Percentiles rank a stretch among this genome's conserved stretches.
Evolutionary conservation across 257 asterid species (phyloP).

Genomic region (Primulina tabacum): DNA sequence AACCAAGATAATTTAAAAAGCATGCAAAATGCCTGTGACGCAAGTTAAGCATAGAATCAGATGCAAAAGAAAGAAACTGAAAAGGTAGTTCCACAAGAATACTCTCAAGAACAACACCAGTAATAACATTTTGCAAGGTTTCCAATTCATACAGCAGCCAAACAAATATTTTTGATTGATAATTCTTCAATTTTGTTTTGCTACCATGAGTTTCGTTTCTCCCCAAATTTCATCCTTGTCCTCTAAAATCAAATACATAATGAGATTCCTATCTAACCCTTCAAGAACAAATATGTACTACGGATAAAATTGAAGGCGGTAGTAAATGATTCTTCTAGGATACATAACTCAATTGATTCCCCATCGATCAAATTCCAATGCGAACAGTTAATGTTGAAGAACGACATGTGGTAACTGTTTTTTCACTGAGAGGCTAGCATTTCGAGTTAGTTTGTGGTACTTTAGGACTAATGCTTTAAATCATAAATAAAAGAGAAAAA

Average conservation of each 20-base stretch:
- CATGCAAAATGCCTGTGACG: not conserved
- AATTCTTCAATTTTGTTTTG: not conserved
- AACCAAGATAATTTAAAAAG: not conserved
- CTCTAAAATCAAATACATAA: not conserved
- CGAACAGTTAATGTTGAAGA: not conserved
- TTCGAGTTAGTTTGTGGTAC: not conserved
- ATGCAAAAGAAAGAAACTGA: not conserved
- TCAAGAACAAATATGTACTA: not conserved
- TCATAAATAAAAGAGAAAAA: conserved; percentile 6
- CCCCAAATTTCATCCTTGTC: not conserved
- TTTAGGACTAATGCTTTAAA: not conserved
- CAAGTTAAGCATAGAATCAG: not conserved
- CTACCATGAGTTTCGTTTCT: no score
- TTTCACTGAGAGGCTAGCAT: not conserved
- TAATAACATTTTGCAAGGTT: not conserved
- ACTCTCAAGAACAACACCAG: not conserved
- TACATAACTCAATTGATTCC: not conserved
- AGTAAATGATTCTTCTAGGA: not conserved
- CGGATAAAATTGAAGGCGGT: not conserved
- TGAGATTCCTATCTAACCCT: not conserved
- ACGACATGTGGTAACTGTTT: not conserved
- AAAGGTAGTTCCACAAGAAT: not conserved
- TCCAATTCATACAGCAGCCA: not conserved
- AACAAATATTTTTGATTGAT: no score
- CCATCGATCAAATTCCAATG: not conserved